phyloP scores from a whole-genome alignment of 768 basidiomycete species.

The Rhizopogon rudus region DNA sequence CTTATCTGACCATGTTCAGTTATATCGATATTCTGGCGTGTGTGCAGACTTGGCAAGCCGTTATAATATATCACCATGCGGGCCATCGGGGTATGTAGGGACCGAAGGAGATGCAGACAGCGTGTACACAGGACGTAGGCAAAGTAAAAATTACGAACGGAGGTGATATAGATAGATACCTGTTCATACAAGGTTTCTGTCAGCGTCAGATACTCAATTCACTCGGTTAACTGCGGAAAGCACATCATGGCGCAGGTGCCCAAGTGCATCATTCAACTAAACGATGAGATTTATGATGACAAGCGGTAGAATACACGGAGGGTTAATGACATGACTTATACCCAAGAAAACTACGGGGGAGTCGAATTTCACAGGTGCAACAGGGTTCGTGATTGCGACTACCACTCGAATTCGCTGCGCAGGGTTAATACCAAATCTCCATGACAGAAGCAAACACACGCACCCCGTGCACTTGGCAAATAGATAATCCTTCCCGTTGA shows the following conservation, averaged over 20 bases:
- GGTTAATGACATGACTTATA: neutral
- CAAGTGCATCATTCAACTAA: neutral
- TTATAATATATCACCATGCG: neutral
- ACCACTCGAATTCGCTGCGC: slow-evolving; percentile 43
- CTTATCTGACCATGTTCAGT: neutral
- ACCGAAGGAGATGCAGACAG: neutral
- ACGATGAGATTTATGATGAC: neutral
- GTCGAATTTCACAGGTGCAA: neutral
- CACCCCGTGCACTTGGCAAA: slow-evolving; percentile 97
- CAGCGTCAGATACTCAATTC: too few species aligned
- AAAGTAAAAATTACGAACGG: too few species aligned
- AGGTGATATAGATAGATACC: too few species aligned
- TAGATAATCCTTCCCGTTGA: slow-evolving; percentile 96
- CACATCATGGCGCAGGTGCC: neutral
- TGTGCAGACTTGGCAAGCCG: neutral
- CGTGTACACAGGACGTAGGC: too few species aligned
- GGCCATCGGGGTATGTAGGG: neutral
- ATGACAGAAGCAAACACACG: slow-evolving; percentile 20
- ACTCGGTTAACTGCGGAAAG: too few species aligned
- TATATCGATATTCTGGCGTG: neutral
- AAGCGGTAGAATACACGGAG: slow-evolving; percentile 16
- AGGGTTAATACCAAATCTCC: neutral
- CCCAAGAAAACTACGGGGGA: neutral
- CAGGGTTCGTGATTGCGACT: slow-evolving; percentile 6
- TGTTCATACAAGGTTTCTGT: too few species aligned